phyloP scores from a whole-genome alignment of 2,329 filamentous ascomycete genomes.

The Diaporthe citrichinensis region DNA sequence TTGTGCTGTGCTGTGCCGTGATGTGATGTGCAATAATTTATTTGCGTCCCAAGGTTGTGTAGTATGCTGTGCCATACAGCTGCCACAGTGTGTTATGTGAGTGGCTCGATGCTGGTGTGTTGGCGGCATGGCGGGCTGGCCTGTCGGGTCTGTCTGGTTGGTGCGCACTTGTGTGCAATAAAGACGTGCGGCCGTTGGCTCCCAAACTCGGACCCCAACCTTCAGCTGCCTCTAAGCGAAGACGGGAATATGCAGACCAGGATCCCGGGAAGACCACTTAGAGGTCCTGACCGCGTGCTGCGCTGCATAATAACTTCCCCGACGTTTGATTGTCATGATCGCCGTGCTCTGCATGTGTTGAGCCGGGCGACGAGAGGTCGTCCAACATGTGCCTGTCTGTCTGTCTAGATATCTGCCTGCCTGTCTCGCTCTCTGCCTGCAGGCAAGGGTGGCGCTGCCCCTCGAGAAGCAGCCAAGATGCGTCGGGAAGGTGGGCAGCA shows the following conservation, averaged over 20 bases:
- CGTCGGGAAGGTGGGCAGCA: too few species aligned
- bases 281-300: background rate
- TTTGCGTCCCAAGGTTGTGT: conserved; percentile 10
- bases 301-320: background rate
- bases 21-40: conserved; percentile 9
- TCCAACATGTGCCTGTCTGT: background rate
- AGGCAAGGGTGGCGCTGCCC: background rate
- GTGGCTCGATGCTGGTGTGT: conserved; percentile 15
- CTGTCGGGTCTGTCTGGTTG: conserved; percentile 3
- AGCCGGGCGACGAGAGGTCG: background rate
- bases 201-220: conserved; percentile 15
- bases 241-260: conserved; percentile 29
- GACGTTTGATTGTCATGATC: conserved; percentile 26
- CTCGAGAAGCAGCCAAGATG: background rate
- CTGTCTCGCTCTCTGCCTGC: background rate
- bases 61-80: background rate
- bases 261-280: conserved; percentile 15
- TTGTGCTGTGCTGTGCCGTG: conserved; percentile 14
- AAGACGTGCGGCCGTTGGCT: conserved; percentile 16
- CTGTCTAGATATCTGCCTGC: background rate
- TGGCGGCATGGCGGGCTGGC: background rate
- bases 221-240: conserved; percentile 32
- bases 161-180: background rate
- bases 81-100: background rate
- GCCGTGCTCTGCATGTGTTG: conserved; percentile 1